phyloP scores from a whole-genome alignment of 2,329 filamentous ascomycete genomes.

The Arthrobotrys entomopaga region DNA sequence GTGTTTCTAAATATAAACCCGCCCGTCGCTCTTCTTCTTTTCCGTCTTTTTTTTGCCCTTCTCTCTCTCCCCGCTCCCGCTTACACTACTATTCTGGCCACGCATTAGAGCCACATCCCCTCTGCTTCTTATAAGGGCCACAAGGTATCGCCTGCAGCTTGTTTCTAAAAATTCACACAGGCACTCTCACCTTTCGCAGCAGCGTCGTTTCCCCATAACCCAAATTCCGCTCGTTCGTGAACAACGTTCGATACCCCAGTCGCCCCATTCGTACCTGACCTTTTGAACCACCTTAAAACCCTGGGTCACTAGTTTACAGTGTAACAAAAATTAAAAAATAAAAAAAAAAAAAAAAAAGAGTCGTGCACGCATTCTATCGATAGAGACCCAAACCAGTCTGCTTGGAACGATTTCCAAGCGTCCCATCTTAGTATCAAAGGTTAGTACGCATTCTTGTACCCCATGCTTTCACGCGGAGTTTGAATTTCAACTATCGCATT shows the following conservation, averaged over 20 bases:
- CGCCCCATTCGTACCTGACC: conserved; percentile 46
- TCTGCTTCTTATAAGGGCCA: conserved; percentile 49
- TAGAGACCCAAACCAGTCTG: conserved; percentile 28
- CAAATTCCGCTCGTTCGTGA: conserved; percentile 50
- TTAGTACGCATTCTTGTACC: conserved; percentile 31
- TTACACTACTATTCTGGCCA: conserved; percentile 54
- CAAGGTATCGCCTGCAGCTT: conserved; percentile 54
- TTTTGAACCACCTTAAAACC: conserved; percentile 45
- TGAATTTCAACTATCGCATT: conserved; percentile 27
- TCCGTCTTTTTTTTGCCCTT: conserved; percentile 25
- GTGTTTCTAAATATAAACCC: conserved; percentile 56
- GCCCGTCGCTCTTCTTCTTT: conserved; percentile 51
- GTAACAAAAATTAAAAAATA: conserved; percentile 38
- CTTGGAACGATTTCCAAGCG: neutral
- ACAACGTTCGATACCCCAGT: conserved; percentile 46
- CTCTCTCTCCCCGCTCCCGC: conserved; percentile 52
- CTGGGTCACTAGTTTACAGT: conserved; percentile 43
- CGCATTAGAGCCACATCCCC: conserved; percentile 28
- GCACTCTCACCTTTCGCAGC: conserved; percentile 53
- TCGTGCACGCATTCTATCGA: conserved; percentile 46
- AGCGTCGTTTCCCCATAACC: conserved; percentile 44
- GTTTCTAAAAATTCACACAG: conserved; percentile 56
- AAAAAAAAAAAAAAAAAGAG: conserved; percentile 28
- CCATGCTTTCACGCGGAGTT: conserved; percentile 17
- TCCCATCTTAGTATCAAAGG: conserved; percentile 32